phyloP scores from a whole-genome alignment of 106 monocot species.

The Posidonia australis region DNA sequence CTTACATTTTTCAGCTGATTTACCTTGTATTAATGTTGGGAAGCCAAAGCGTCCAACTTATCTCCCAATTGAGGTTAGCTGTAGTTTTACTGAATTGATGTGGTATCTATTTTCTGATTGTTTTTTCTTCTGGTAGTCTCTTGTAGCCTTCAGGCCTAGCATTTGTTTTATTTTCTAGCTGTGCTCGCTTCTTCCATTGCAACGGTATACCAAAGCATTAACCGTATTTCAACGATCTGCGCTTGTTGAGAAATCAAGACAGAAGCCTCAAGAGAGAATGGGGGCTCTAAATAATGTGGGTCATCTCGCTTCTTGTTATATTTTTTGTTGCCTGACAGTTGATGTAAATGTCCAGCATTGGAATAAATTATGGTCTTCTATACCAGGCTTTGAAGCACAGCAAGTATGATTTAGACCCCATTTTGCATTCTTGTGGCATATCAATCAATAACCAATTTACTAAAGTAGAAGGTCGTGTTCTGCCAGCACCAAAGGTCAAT shows the following conservation, averaged over 20 bases:
- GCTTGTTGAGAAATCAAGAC: constrained; percentile 90
- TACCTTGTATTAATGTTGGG: no score
- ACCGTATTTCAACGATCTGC: constrained; percentile 55
- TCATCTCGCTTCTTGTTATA: not conserved
- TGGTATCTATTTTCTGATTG: no score
- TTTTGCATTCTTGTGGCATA: constrained; percentile 61
- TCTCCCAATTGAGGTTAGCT: no score
- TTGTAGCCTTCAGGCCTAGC: no score
- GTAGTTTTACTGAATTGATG: no score
- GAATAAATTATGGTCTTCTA: not conserved
- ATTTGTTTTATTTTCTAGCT: no score
- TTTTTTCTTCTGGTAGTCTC: no score
- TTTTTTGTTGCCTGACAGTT: not conserved
- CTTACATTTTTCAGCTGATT: constrained; percentile 39
- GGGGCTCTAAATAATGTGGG: constrained; percentile 38
- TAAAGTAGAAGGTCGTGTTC: constrained; percentile 64
- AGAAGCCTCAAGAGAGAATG: constrained; percentile 91
- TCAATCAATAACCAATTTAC: constrained; percentile 53
- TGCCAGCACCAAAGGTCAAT: constrained; percentile 62
- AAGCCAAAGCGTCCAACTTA: no score
- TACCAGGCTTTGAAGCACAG: constrained; percentile 48
- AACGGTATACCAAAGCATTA: constrained; percentile 80
- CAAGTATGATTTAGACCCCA: constrained; percentile 70
- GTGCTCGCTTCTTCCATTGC: constrained; percentile 55
- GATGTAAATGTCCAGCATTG: not conserved